These are phyloP conservation scores for Gentiana straminea DNA, from an alignment of 257 asterid species.

Conservation along the genomic window DNA sequence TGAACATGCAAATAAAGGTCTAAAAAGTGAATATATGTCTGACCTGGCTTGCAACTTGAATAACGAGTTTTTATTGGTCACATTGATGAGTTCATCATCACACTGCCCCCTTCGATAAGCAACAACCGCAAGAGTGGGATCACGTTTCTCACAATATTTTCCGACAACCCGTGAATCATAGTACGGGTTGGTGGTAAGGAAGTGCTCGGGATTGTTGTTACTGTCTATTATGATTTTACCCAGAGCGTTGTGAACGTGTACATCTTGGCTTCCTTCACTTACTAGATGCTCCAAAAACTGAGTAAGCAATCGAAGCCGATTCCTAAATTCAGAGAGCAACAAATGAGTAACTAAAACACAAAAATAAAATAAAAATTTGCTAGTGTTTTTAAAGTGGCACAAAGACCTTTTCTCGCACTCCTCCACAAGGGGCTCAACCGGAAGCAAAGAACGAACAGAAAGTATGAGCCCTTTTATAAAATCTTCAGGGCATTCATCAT, in stretches of 20 bases:
- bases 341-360: conserved; percentile 11
- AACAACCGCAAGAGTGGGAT: conserved; percentile 99
- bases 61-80: conserved; percentile 87
- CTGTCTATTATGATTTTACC: conserved; percentile 98
- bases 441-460: conserved; percentile 96
- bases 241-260: conserved; percentile 97
- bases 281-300: conserved; percentile 99
- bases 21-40: conserved; percentile 11
- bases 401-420: conserved; percentile 95
- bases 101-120: conserved; percentile 98
- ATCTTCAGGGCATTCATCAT: conserved; percentile 99
- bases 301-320: conserved; percentile 94
- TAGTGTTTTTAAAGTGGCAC: conserved; percentile 13
- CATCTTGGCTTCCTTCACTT: conserved; percentile 99
- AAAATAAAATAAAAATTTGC: background rate
- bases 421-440: conserved; percentile 96
- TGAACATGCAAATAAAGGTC: conserved; percentile 1
- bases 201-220: conserved; percentile 97
- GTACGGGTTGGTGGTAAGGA: conserved; percentile 95
- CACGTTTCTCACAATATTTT: conserved; percentile 98
- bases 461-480: conserved; percentile 92
- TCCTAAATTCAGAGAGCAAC: conserved; percentile 42
- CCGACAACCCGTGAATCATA: conserved; percentile 99
- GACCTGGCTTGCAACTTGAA: conserved; percentile 98
- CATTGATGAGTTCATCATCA: conserved; percentile 92